Evolutionary conservation across 1,284 basidiomycete species (phyloP).

Genomic region (Heliocybe sulcata): DNA sequence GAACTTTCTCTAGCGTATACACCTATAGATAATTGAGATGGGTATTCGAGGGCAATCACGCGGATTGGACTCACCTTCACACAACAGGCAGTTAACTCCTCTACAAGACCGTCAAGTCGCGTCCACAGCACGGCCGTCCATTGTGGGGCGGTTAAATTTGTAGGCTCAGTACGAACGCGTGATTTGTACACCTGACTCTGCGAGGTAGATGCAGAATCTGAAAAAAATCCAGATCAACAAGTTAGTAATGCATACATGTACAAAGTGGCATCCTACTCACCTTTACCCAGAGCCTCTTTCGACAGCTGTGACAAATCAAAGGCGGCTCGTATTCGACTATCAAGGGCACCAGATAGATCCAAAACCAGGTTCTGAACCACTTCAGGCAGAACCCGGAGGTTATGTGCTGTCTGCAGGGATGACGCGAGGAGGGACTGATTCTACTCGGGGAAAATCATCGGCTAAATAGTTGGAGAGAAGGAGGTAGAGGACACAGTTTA

Average conservation of each 20-base stretch:
- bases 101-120: constrained; percentile 75
- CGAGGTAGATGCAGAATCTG: constrained; percentile 35
- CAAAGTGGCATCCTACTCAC: constrained; percentile 27
- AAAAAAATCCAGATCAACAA: not conserved
- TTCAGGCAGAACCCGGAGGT: constrained; percentile 78
- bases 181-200: constrained; percentile 61
- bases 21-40: constrained; percentile 43
- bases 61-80: constrained; percentile 56
- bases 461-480: not conserved
- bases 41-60: not conserved
- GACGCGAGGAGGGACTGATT: constrained; percentile 87
- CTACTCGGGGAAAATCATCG: constrained; percentile 39
- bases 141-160: constrained; percentile 72
- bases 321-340: constrained; percentile 70
- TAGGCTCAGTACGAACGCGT: constrained; percentile 79
- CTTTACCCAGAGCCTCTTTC: constrained; percentile 73
- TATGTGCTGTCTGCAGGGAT: constrained; percentile 91
- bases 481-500: constrained; percentile 26
- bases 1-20: constrained; percentile 90
- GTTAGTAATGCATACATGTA: not conserved
- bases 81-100: constrained; percentile 87
- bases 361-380: constrained; percentile 76
- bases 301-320: constrained; percentile 87
- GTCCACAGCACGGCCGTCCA: constrained; percentile 81
- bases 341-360: constrained; percentile 82